A percentile compares a stretch with the other conserved stretches of the same genome.
These are phyloP conservation scores for Coniosporium apollinis DNA, from an alignment of 495 filamentous ascomycete genomes.

Conservation along the genomic window DNA sequence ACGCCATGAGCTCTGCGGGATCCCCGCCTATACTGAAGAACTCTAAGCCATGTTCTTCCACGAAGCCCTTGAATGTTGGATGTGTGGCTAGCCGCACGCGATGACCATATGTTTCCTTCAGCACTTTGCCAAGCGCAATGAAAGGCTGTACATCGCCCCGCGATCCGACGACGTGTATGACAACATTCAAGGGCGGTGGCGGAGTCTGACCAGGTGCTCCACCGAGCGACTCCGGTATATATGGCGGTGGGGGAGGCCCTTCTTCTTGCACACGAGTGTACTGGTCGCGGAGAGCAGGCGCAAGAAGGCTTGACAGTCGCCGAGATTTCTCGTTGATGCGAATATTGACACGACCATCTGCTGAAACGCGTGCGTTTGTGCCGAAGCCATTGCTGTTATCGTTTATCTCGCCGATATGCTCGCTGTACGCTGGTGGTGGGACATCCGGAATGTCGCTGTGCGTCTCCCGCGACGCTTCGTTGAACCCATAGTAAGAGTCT, in stretches of 20 bases:
- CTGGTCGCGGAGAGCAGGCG: slow-evolving; percentile 45
- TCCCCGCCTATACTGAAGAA: slow-evolving; percentile 52
- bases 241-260: slow-evolving; percentile 33
- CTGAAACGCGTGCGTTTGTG: slow-evolving; percentile 36
- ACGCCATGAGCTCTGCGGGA: slow-evolving; percentile 45
- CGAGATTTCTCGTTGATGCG: slow-evolving; percentile 52
- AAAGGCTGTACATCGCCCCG: slow-evolving; percentile 39
- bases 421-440: slow-evolving; percentile 35
- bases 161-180: slow-evolving; percentile 38
- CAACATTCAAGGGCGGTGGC: slow-evolving; percentile 29
- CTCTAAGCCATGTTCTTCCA: slow-evolving; percentile 35
- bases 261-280: slow-evolving; percentile 29
- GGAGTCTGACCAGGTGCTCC: slow-evolving; percentile 41
- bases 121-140: slow-evolving; percentile 34
- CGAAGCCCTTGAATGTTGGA: slow-evolving; percentile 39
- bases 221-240: slow-evolving; percentile 44
- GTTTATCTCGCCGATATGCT: slow-evolving; percentile 30
- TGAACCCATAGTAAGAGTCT: too few species aligned
- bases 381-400: slow-evolving; percentile 35
- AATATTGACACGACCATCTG: slow-evolving; percentile 60
- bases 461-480: too few species aligned
- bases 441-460: slow-evolving; percentile 4
- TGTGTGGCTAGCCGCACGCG: slow-evolving; percentile 50
- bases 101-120: slow-evolving; percentile 27
- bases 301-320: slow-evolving; percentile 46